Evolutionary conservation across 768 basidiomycete species (phyloP), one percentile per base, ranked within the genome.

Genomic region (Tricholoma sp.): DNA sequence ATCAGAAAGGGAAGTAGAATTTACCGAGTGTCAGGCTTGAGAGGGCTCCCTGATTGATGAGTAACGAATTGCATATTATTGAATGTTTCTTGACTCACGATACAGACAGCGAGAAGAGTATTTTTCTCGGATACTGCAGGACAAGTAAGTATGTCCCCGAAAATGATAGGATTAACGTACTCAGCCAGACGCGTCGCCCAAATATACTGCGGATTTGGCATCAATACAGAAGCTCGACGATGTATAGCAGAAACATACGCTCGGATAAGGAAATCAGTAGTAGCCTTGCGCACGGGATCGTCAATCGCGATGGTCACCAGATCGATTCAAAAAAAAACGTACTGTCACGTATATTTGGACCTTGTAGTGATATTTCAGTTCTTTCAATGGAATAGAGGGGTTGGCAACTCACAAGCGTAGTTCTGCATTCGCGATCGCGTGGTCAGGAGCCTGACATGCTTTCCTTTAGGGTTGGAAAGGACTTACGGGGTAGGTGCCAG

Each of bases 251-350:
- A 20, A n/a, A 59, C 63, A 44, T 57, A 73, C 73, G 62, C 60
- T 65, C 73, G 50, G 50, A 74, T 65, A 49, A 69, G 61, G 33
- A 65, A 50, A 51, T 72, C 70, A 54, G 67, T 71, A 42, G 65
- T 57, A 56, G 60, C 58, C 70, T 71, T n/a, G n/a, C 7, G 11
- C 28, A 18, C 4, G 33, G n/a, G 12, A 2, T 41, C 28, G 13
- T 48, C 29, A 52, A 39, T 42, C 10, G 28, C 41, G 42, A 53
- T 15, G 42, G 41, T 6, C 13, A 18, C 28, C 44, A 2, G 29
- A 10, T 32, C 34, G 36, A 3, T 10, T 15, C 28, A 29, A 29
- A 31, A 13, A 42, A 54, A 28, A 31, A 8, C 47, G 24, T 52
- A 70, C 70, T 24, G 69, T 70, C 11, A 68, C 55, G 52, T 62